Base-by-base conservation (phyloP, 2,329 filamentous ascomycete species). In the Elsinoe perseae region DNA sequence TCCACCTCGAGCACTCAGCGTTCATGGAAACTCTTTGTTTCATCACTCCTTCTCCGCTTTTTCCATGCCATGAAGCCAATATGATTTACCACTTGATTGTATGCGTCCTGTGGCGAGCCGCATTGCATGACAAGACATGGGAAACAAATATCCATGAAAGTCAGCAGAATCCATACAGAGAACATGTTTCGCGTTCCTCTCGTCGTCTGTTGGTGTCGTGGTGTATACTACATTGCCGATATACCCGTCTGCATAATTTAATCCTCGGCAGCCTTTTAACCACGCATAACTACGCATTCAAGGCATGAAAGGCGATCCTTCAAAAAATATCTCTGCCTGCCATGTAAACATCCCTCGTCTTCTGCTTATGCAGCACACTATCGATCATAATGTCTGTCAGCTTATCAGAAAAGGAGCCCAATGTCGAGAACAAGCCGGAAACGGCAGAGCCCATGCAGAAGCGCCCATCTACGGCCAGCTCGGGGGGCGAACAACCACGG, bases 381-480 rank as follows among this genome's bases (percentile, higher is more conserved):
- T n/a, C 20, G 14, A 44, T 44, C 18, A 44, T 44, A 44, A 44
- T 44, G 20, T 23, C 20, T 44, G 14, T 21, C 7, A 32, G 16
- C 25, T 30, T 50, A 14, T 50, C 44, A 16, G 44, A 50, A 30
- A 30, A 50, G 48, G 48, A 25, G 3, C 48, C 48, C 10, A 30
- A 52, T 25, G 30, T 52, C 18, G 48, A 52, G 48, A 32, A 14
- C 30, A 52, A 21, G 30, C 25, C 30, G 6, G 48, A 23, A 34
- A 14, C 2, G 14, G 28, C 2, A 34, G 30, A 52, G 14, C 16
- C 48, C 6, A 52, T 52, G 28, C 28, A 52, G 48, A 38, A 52
- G 48, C 36, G 30, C 48, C 36, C 48, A 36, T 52, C 48, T 2
- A 32, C 48, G n/a, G 28, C 48, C 48, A 38, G 48, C 48, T 32